phyloP scores from a whole-genome alignment of 2,329 filamentous ascomycete species.

The Sarocladium strictum region DNA sequence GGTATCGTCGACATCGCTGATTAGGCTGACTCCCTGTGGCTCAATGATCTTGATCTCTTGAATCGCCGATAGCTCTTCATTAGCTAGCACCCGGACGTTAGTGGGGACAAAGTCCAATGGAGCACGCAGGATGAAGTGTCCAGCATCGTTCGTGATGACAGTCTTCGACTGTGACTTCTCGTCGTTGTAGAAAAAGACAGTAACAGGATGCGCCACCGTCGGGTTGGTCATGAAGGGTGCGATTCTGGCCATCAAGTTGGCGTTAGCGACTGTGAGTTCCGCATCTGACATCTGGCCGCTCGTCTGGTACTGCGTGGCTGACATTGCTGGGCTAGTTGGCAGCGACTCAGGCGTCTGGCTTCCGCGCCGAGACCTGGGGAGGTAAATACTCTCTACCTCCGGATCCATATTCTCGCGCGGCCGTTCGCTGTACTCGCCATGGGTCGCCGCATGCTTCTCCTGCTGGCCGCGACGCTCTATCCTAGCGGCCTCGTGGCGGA shows the following conservation, averaged over 20 bases:
- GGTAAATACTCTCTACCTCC: slow-evolving; percentile 25
- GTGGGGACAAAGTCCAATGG: slow-evolving; percentile 87
- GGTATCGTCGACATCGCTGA: slow-evolving; percentile 97
- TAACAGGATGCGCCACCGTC: slow-evolving; percentile 70
- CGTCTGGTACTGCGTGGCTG: slow-evolving; percentile 28
- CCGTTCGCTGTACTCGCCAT: slow-evolving; percentile 68
- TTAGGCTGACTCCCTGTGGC: slow-evolving; percentile 76
- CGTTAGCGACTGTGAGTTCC: slow-evolving; percentile 74
- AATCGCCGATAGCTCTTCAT: slow-evolving; percentile 75
- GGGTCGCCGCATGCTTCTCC: slow-evolving; percentile 64
- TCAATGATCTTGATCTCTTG: slow-evolving; percentile 74
- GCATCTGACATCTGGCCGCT: slow-evolving; percentile 60
- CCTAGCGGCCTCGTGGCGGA: slow-evolving; percentile 67
- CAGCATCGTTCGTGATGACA: slow-evolving; percentile 78
- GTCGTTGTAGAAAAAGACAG: slow-evolving; percentile 93
- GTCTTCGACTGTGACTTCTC: slow-evolving; percentile 75
- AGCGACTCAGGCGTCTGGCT: slow-evolving; percentile 32
- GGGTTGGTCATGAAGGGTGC: slow-evolving; percentile 87
- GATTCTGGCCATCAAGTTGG: slow-evolving; percentile 80
- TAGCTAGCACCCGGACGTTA: slow-evolving; percentile 79
- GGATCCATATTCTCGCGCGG: slow-evolving; percentile 40
- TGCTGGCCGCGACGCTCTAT: slow-evolving; percentile 67
- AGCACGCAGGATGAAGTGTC: slow-evolving; percentile 78
- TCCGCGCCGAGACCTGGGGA: slow-evolving; percentile 22
- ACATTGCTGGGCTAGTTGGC: slow-evolving; percentile 37